phyloP scores from a whole-genome alignment of 306 rosid species.

The Benincasa hispida region DNA sequence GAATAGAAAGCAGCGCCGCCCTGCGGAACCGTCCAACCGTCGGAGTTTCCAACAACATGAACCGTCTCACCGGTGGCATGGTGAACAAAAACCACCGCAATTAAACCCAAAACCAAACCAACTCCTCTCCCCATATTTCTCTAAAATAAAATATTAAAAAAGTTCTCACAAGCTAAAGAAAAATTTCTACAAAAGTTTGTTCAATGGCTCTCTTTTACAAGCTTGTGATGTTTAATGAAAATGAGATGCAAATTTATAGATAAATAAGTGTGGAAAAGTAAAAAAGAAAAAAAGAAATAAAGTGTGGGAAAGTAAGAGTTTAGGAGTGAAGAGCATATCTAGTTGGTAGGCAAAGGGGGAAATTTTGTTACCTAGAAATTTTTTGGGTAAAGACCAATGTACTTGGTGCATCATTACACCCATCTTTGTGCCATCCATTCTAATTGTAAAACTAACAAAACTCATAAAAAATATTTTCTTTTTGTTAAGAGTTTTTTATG shows the following conservation, averaged over 20 bases:
- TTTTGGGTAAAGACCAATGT: too few species aligned
- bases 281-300: too few species aligned
- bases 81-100: constrained; percentile 9
- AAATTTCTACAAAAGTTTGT: background rate
- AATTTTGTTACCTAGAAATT: too few species aligned
- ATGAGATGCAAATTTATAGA: background rate
- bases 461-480: too few species aligned
- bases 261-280: background rate
- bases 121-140: background rate
- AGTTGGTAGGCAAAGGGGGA: too few species aligned
- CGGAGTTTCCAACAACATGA: constrained; percentile 25
- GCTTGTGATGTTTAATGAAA: background rate
- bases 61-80: constrained; percentile 11
- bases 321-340: too few species aligned
- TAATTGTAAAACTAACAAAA: too few species aligned
- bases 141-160: too few species aligned
- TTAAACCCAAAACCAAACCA: background rate
- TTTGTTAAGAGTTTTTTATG: too few species aligned
- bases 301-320: background rate
- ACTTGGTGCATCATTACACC: too few species aligned
- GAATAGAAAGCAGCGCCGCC: background rate
- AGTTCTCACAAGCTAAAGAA: background rate
- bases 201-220: background rate
- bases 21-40: constrained; percentile 23
- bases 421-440: too few species aligned